Evolutionary conservation across 2,329 filamentous ascomycete genomes (phyloP).

Genomic region (Fusarium nodosum): DNA sequence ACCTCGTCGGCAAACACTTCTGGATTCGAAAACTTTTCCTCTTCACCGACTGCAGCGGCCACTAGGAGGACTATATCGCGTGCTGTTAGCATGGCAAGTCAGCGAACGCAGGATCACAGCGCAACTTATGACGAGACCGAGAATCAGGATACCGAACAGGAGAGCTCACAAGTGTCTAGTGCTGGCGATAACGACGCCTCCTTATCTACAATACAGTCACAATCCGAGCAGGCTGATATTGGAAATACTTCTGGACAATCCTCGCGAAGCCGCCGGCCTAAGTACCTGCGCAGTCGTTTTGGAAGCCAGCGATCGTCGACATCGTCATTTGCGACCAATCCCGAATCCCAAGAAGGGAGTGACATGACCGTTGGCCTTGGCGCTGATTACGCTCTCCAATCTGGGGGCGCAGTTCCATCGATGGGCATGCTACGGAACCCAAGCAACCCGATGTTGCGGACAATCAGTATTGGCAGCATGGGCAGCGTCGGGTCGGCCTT

Average conservation of each 20-base stretch:
- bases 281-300: conserved; percentile 70
- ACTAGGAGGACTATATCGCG: conserved; percentile 67
- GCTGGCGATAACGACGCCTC: conserved; percentile 50
- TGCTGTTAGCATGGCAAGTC: conserved; percentile 62
- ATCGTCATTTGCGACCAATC: conserved; percentile 69
- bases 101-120: conserved; percentile 41
- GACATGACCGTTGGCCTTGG: conserved; percentile 77
- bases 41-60: conserved; percentile 69
- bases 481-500: conserved; percentile 83
- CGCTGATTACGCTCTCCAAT: conserved; percentile 85
- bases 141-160: conserved; percentile 46
- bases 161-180: conserved; percentile 51
- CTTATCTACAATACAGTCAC: conserved; percentile 52
- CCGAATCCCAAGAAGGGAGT: conserved; percentile 72
- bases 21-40: conserved; percentile 66
- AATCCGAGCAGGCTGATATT: conserved; percentile 56
- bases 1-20: conserved; percentile 60
- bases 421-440: conserved; percentile 63
- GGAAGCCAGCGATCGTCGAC: conserved; percentile 71
- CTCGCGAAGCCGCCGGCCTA: conserved; percentile 65
- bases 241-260: conserved; percentile 63
- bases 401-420: conserved; percentile 78
- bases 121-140: conserved; percentile 49
- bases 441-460: conserved; percentile 74
- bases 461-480: conserved; percentile 89